Evolutionary conservation across 768 basidiomycete species (phyloP), one percentile per base, ranked within the genome.

Genomic region (Tricholoma terreum): DNA sequence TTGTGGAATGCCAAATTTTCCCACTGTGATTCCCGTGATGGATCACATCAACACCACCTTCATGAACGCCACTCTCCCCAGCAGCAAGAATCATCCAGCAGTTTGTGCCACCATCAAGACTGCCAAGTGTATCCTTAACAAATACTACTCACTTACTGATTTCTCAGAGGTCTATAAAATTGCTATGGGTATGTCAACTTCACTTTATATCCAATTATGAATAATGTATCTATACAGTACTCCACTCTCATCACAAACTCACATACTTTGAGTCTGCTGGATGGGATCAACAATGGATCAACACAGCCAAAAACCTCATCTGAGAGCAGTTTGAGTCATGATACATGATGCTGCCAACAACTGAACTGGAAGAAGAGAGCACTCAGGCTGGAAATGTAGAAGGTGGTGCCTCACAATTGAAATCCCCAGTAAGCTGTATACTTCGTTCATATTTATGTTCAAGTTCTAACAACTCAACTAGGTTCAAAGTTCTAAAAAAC

Each of bases 11-110:
- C 68, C 71, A 0, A 67, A 57, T 55, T 59, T 78, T 3, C 63
- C 70, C 1, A 61, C 46, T 0, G 71, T 77, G 5, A 75, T 78
- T n/a, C 75, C 74, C 7, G 74, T 70, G 2, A 74, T 75, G 70
- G 72, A 75, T 50, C 43, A 65, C 33, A 67, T 74, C n/a, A 60
- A 75, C 40, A 7, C 66, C 19, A 3, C 31, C 51, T 42, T 60
- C 54, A 12, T 51, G 10, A 52, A 63, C 46, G 24, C 33, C n/a
- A 54, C 24, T 31, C 54, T 6, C 31, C 4, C 1, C 11, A 17
- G 31, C 10, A 73, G 57, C 55, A 61, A 21, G 75, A 74, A 10
- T 6, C 31, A 5, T 33, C 6, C 31, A 5, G 31, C 10, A 33
- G 5, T 5, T 10, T 10, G 10, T 6, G 31, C 31, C 10, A 33